Base-by-base conservation (phyloP, 2,329 filamentous ascomycete species). In the Chrysoporthe austroafricana region DNA sequence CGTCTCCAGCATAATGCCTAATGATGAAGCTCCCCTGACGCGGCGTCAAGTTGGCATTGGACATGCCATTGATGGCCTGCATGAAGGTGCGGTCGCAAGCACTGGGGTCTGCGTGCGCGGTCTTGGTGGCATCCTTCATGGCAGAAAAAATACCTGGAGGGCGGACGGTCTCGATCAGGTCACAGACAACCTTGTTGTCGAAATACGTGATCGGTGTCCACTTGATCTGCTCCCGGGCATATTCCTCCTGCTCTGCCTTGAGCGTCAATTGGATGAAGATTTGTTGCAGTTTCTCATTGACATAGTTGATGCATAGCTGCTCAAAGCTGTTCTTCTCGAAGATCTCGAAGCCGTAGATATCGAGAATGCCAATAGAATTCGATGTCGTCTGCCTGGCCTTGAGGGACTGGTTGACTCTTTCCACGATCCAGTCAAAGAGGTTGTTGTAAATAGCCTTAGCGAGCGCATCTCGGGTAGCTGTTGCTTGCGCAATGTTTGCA, bases 121-220 rank as follows among this genome's bases (percentile, higher is more conserved):
- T 98, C 74, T 96, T 97, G 72, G 96, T 98, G 60, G 96, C 96
- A 81, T 99, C 96, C 78, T 99, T 99, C 81, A 99, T 84, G 4
- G 94, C 94, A 7, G 96, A 96, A 76, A 99, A 97, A 58, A 99
- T 89, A 75, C 96, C 96, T 1, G 93, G 91, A 6, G 96, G 96
- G 64, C 94, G 86, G 76, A 91, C 89, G 76, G 96, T 92, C 79
- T 99, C 96, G 73, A 99, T 99, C 75, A 99, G 80, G 70, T 97
- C 96, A 78, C 96, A 99, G 67, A 99, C 96, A 60, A 99, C 91
- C 84, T 98, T 98, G 86, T 99, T 99, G 81, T 99, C 96, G 74
- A 98, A 99, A 81, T 98, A 99, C 75, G 96, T 96, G 85, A 99
- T 99, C 2, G 96, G 96, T 0, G 94, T 97, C 96, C 96, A 99